Base-by-base conservation (phyloP, 768 basidiomycete genomes). In the Pleurotus sapidus region DNA sequence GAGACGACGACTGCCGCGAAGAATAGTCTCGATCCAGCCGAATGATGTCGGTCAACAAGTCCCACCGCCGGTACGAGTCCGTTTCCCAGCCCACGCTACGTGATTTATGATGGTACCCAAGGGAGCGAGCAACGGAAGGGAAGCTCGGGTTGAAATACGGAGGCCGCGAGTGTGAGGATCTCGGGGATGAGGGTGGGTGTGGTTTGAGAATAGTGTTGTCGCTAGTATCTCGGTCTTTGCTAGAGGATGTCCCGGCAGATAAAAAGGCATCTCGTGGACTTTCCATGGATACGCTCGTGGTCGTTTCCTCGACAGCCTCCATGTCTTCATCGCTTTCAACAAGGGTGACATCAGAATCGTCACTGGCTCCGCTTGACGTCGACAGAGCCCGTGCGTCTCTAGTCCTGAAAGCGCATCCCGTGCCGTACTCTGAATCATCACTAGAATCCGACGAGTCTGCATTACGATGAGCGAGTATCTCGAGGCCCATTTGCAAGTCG, bases 1-100 rank as follows among this genome's bases (percentile, higher is more conserved):
- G 11, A 24, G 59, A 48, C 58, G 55, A 12, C n/a, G 34, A 7
- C 56, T 51, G 23, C 55, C 63, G 66, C 48, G 51, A 54, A 20
- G 51, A 42, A 18, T 20, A 12, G 25, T 67, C 63, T 37, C 59
- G 59, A 46, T 73, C 68, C 48, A 64, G 63, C 38, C 69, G 67
- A 23, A 75, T 73, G 3, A 84, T 71, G 56, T 77, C 73, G 46
- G 78, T 60, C 47, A 86, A 71, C 46, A 84, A 53, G 57, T 83
- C 77, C 80, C 82, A 84, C 56, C 81, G 80, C 25, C 71, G 72
- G 59, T 83, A 79, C 81, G 82, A 84, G 57, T 72, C 76, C 9
- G 73, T 71, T 38, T 75, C 69, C 82, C 81, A 83, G 23, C 61
- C 61, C 14, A 49, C 54, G 63, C 61, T 12, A 12, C 11, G 51